A percentile compares a stretch with the other conserved stretches of the same genome.
Conservation (phyloP, 2,329 filamentous ascomycete genomes). For the Aspergillus uvarum region DNA sequence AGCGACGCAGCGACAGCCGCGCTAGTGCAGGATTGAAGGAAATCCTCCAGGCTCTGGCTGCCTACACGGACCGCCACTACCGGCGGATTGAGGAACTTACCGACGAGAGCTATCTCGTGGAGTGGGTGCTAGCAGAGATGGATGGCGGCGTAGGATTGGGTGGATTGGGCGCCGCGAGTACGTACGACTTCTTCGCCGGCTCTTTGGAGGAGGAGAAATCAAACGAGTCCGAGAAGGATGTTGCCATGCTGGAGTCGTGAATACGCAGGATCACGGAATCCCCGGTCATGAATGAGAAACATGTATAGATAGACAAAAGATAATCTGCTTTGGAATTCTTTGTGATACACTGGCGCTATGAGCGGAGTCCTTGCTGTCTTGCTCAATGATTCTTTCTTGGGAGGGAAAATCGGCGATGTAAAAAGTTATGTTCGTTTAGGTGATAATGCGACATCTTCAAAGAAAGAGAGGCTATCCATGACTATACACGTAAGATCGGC, state of each 20-base stretch:
- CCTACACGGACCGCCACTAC: slow-evolving; percentile 93
- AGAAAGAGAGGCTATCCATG: not conserved
- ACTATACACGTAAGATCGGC: not conserved
- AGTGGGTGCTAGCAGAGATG: slow-evolving; percentile 93
- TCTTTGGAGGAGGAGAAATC: slow-evolving; percentile 18
- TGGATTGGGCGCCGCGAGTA: slow-evolving; percentile 26
- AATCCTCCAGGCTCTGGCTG: slow-evolving; percentile 79
- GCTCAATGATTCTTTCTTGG: slow-evolving; percentile 6
- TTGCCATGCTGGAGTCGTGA: slow-evolving; percentile 41
- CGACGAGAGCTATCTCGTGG: slow-evolving; percentile 90
- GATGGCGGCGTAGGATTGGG: slow-evolving; percentile 61
- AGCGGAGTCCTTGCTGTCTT: slow-evolving; percentile 21
- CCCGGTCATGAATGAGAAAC: slow-evolving; percentile 11
- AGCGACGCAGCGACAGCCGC: slow-evolving; percentile 33
- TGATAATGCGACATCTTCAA: not conserved
- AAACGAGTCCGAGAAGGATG: slow-evolving; percentile 37
- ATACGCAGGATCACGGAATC: slow-evolving; percentile 1
- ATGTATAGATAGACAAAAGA: slow-evolving; percentile 22
- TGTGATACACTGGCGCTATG: slow-evolving; percentile 19
- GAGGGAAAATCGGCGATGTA: slow-evolving; percentile 7
- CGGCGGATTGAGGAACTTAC: slow-evolving; percentile 83
- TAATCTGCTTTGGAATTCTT: slow-evolving; percentile 11
- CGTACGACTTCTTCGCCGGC: slow-evolving; percentile 16
- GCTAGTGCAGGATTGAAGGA: slow-evolving; percentile 69
- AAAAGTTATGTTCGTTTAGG: slow-evolving; percentile 13